Conservation (phyloP, 2,329 filamentous ascomycete genomes). For the Penicillium sp. region DNA sequence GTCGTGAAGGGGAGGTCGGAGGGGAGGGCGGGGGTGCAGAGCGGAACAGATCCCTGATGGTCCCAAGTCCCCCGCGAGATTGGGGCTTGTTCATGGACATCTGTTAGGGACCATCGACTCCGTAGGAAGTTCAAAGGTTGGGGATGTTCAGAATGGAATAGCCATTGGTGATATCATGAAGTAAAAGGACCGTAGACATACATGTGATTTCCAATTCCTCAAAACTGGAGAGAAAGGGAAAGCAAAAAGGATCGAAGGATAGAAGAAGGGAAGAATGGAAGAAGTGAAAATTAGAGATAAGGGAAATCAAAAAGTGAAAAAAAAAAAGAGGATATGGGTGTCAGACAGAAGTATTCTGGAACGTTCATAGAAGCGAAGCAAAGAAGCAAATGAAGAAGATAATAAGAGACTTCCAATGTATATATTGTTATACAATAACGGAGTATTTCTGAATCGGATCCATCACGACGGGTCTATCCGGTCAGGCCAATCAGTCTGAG, state of each 20-base stretch:
- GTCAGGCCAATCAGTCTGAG: slow-evolving; percentile 24
- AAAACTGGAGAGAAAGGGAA: background rate
- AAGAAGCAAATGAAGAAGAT: background rate
- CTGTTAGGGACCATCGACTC: slow-evolving; percentile 33
- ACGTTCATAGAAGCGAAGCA: slow-evolving; percentile 16
- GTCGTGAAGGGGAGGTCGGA: slow-evolving; percentile 28
- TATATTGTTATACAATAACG: no score
- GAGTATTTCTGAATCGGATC: background rate
- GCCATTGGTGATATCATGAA: slow-evolving; percentile 13
- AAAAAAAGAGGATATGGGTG: background rate
- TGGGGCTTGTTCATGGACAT: slow-evolving; percentile 39
- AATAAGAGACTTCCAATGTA: background rate
- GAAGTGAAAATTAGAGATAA: background rate
- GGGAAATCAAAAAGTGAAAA: background rate
- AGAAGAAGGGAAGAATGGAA: slow-evolving; percentile 5
- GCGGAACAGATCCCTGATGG: slow-evolving; percentile 36
- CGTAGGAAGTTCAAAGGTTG: no score
- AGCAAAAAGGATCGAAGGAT: background rate
- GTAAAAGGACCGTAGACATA: slow-evolving; percentile 26
- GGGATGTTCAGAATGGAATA: slow-evolving; percentile 2
- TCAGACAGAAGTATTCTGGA: slow-evolving; percentile 21
- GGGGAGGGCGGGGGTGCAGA: slow-evolving; percentile 26
- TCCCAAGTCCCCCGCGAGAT: slow-evolving; percentile 33
- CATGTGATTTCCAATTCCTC: slow-evolving; percentile 11
- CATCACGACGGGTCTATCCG: slow-evolving; percentile 31